Percentiles rank a stretch among this genome's conserved stretches.
These are phyloP conservation scores for Trichoderma arundinaceum DNA, from an alignment of 2,329 filamentous ascomycete genomes.

Conservation along the genomic window DNA sequence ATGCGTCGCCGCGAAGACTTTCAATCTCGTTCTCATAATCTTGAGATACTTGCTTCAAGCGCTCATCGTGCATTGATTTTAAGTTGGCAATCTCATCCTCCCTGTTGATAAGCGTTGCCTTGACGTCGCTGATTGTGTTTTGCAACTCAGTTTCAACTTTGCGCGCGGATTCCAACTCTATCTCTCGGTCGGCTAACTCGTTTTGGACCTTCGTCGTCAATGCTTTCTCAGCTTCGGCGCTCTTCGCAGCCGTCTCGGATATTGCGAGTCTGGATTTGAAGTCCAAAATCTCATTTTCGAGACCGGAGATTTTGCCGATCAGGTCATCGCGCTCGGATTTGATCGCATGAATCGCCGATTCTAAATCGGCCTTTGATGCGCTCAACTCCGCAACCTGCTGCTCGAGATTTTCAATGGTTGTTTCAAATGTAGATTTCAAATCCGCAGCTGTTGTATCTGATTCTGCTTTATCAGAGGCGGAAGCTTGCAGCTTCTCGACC, in stretches of 20 bases:
- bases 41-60: slow-evolving; percentile 62
- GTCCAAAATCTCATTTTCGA: slow-evolving; percentile 59
- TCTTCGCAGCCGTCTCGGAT: slow-evolving; percentile 53
- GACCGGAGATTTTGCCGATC: slow-evolving; percentile 52
- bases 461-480: slow-evolving; percentile 57
- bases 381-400: slow-evolving; percentile 61
- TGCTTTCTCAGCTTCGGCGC: slow-evolving; percentile 50
- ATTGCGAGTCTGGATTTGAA: slow-evolving; percentile 56
- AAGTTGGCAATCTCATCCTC: slow-evolving; percentile 57
- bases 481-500: slow-evolving; percentile 57
- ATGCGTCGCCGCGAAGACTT: slow-evolving; percentile 65
- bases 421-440: slow-evolving; percentile 57
- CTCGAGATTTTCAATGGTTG: slow-evolving; percentile 55
- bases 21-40: slow-evolving; percentile 71
- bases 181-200: slow-evolving; percentile 51
- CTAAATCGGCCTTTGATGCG: slow-evolving; percentile 53
- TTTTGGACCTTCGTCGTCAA: slow-evolving; percentile 49
- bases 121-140: slow-evolving; percentile 54
- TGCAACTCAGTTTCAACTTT: slow-evolving; percentile 51
- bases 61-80: slow-evolving; percentile 62
- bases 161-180: slow-evolving; percentile 54
- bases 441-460: slow-evolving; percentile 56
- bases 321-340: slow-evolving; percentile 54
- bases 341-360: slow-evolving; percentile 52
- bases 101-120: slow-evolving; percentile 54